A percentile compares a stretch with the other conserved stretches of the same genome.
phyloP scores from a whole-genome alignment of 371 early-diverging fungal species.

The Mucor sp. region DNA sequence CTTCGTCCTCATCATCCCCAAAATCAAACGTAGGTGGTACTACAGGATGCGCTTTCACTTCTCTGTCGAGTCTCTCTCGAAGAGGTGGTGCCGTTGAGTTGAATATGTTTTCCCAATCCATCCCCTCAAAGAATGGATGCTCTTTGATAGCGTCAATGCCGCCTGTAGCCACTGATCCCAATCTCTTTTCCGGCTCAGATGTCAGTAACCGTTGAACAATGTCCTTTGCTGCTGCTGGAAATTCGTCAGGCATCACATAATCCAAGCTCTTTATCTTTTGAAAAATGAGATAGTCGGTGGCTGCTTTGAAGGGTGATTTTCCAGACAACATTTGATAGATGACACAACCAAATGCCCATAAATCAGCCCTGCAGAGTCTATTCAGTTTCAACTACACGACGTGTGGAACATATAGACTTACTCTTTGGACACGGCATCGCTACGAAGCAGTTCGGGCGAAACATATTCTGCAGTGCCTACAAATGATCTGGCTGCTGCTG shows the following conservation, averaged over 20 bases:
- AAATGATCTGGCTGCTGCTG: slow-evolving; percentile 76
- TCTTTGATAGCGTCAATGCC: slow-evolving; percentile 75
- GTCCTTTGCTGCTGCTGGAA: slow-evolving; percentile 69
- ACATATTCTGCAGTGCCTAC: slow-evolving; percentile 98
- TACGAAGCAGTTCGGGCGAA: slow-evolving; percentile 94
- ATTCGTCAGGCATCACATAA: slow-evolving; percentile 77
- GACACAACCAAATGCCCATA: slow-evolving; percentile 99
- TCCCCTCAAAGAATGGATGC: slow-evolving; percentile 89
- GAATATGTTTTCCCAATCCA: slow-evolving; percentile 78
- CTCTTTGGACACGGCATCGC: slow-evolving; percentile 75
- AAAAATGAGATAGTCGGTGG: slow-evolving; percentile 95
- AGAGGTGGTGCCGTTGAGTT: slow-evolving; percentile 36
- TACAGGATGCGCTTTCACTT: slow-evolving; percentile 25
- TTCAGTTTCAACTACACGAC: background rate
- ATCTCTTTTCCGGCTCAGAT: slow-evolving; percentile 73
- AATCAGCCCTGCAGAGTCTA: slow-evolving; percentile 71
- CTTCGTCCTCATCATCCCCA: slow-evolving; percentile 24
- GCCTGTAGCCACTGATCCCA: slow-evolving; percentile 65
- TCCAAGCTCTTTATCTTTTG: slow-evolving; percentile 90
- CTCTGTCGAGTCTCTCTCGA: slow-evolving; percentile 28
- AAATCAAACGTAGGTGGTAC: slow-evolving; percentile 18
- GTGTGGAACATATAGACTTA: slow-evolving; percentile 9
- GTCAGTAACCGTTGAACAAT: slow-evolving; percentile 75
- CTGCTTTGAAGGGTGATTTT: slow-evolving; percentile 94
- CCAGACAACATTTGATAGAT: slow-evolving; percentile 95